Evolutionary conservation across 2,329 filamentous ascomycete genomes (phyloP).

Genomic region (Aspergillus pseudonomiae): DNA sequence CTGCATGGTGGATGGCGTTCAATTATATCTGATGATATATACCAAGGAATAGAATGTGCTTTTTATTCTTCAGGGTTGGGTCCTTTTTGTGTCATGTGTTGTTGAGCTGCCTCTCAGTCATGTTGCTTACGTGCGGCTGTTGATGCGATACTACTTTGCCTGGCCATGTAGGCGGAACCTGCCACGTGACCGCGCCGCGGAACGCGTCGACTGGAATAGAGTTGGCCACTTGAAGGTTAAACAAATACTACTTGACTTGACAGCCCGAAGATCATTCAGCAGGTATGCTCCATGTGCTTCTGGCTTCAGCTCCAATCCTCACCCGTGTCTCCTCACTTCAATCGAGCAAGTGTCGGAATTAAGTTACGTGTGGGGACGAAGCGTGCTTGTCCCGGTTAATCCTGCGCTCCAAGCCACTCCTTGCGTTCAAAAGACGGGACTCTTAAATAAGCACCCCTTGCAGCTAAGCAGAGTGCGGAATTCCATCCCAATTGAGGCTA

Average conservation of each 20-base stretch:
- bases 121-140: background rate
- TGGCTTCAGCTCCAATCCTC: conserved; percentile 8
- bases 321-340: conserved; percentile 5
- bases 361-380: conserved; percentile 15
- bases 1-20: conserved; percentile 29
- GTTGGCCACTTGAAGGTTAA: conserved; percentile 2
- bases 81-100: background rate
- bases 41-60: conserved; percentile 12
- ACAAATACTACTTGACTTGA: background rate
- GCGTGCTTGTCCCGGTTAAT: conserved; percentile 6
- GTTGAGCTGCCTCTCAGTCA: background rate
- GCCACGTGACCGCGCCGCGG: conserved; percentile 38
- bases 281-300: conserved; percentile 13
- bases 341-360: conserved; percentile 10
- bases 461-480: conserved; percentile 12
- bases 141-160: background rate
- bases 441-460: conserved; percentile 15
- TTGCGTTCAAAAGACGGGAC: conserved; percentile 14
- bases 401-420: conserved; percentile 6
- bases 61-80: background rate
- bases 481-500: conserved; percentile 1
- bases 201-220: conserved; percentile 29
- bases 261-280: conserved; percentile 3
- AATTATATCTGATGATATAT: conserved; percentile 17
- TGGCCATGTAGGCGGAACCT: background rate